A percentile compares a stretch with the other conserved stretches of the same genome.
Evolutionary conservation across 2,329 filamentous ascomycete species (phyloP).

Genomic region (Didymella sp.): DNA sequence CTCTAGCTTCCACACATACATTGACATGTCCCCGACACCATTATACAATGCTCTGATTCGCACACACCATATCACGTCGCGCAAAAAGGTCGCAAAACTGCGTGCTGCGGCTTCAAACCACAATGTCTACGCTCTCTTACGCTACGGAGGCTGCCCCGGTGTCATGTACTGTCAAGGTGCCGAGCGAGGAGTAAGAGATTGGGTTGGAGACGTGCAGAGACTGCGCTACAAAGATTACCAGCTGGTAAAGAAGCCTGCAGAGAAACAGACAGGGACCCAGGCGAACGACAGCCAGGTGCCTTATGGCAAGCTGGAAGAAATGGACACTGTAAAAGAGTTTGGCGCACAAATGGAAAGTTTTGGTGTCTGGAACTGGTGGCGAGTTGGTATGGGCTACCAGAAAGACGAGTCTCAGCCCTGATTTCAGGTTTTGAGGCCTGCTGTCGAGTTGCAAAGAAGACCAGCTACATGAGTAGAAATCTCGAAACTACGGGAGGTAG

Average conservation of each 20-base stretch:
- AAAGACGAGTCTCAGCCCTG: constrained; percentile 27
- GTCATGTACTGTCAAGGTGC: constrained; percentile 79
- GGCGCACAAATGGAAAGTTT: constrained; percentile 65
- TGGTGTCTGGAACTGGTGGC: constrained; percentile 71
- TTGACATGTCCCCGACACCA: constrained; percentile 30
- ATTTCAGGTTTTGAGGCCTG: background rate
- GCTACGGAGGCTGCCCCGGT: constrained; percentile 72
- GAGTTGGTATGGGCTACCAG: constrained; percentile 67
- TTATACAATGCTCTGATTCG: constrained; percentile 70
- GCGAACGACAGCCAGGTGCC: background rate
- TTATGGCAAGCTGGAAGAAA: constrained; percentile 59
- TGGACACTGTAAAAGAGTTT: constrained; percentile 70
- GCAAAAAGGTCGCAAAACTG: constrained; percentile 72
- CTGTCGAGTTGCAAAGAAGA: too few species aligned
- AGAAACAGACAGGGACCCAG: constrained; percentile 26
- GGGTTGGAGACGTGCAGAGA: constrained; percentile 69
- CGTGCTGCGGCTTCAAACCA: constrained; percentile 68
- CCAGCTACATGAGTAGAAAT: too few species aligned
- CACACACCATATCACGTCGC: constrained; percentile 82
- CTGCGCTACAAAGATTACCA: constrained; percentile 77
- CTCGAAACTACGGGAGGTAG: too few species aligned
- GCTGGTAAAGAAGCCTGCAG: constrained; percentile 62
- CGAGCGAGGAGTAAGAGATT: constrained; percentile 63
- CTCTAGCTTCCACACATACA: background rate
- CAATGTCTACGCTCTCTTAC: constrained; percentile 69